Conservation (phyloP, 176 grass and related monocot species). For the Bolboschoenus planiculmis region DNA sequence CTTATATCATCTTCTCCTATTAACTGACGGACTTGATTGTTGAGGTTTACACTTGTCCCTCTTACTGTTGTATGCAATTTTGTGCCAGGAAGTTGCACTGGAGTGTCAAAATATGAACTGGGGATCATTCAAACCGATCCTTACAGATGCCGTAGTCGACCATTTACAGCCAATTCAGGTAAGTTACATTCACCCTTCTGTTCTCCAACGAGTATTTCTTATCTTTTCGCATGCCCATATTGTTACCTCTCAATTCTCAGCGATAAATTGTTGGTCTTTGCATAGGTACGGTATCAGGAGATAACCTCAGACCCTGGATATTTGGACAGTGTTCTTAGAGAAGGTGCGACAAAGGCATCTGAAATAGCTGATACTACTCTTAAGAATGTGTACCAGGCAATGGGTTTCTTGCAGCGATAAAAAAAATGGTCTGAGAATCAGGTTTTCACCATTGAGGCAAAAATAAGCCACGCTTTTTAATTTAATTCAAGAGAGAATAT, state of each 20-base stretch:
- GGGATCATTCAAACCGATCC: slow-evolving; percentile 73
- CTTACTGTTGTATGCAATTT: slow-evolving; percentile 5
- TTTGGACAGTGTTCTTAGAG: slow-evolving; percentile 64
- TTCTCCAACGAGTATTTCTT: neutral
- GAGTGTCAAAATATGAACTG: slow-evolving; percentile 96
- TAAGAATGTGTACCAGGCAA: slow-evolving; percentile 84
- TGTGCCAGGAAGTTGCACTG: slow-evolving; percentile 58
- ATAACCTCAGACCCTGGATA: slow-evolving; percentile 78
- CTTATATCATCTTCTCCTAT: neutral
- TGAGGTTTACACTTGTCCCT: neutral
- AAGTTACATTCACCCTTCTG: neutral
- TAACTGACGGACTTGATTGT: neutral
- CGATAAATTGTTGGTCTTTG: slow-evolving; percentile 12
- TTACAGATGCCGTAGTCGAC: slow-evolving; percentile 75
- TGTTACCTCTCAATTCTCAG: neutral
- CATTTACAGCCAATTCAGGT: slow-evolving; percentile 96
- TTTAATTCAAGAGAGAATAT: neutral
- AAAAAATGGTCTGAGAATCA: neutral
- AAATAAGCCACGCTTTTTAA: neutral
- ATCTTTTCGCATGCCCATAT: neutral
- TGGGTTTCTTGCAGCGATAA: slow-evolving; percentile 85
- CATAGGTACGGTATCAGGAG: slow-evolving; percentile 61
- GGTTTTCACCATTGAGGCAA: neutral
- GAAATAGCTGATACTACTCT: slow-evolving; percentile 78
- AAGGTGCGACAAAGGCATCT: slow-evolving; percentile 71